Conservation (phyloP, 805 yeast species). For the Suhomyces xylopsoci region DNA sequence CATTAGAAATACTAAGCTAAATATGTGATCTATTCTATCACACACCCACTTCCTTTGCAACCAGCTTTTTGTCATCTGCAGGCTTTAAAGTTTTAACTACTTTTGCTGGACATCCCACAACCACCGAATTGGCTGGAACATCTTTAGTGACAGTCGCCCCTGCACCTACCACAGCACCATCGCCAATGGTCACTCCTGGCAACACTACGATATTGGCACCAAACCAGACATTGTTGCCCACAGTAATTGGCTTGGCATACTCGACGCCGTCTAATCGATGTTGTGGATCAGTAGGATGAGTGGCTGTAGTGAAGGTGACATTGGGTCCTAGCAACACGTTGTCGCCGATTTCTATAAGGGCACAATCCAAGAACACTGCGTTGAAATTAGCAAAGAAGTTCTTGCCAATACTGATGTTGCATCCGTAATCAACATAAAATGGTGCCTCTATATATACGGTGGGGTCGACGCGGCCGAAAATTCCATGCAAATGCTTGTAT, state of each 20-base stretch:
- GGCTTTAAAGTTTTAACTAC: conserved; percentile 34
- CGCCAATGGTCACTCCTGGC: conserved; percentile 68
- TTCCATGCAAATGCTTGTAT: conserved; percentile 26
- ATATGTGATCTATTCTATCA: neutral
- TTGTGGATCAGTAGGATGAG: conserved; percentile 57
- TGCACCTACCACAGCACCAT: conserved; percentile 61
- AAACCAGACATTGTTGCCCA: conserved; percentile 69
- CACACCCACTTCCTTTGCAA: conserved; percentile 1
- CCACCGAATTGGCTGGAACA: conserved; percentile 53
- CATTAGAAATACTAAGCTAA: neutral
- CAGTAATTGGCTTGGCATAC: conserved; percentile 52
- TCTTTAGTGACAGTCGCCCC: conserved; percentile 62
- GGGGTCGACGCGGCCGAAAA: conserved; percentile 50
- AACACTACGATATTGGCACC: conserved; percentile 54
- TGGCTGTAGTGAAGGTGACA: conserved; percentile 56
- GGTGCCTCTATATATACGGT: conserved; percentile 54
- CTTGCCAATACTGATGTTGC: conserved; percentile 56
- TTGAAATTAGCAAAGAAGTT: conserved; percentile 61
- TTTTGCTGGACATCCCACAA: conserved; percentile 63
- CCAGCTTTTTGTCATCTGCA: conserved; percentile 14
- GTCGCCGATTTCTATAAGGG: conserved; percentile 59
- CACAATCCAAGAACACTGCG: conserved; percentile 53
- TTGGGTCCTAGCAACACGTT: conserved; percentile 62
- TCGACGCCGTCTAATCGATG: conserved; percentile 46
- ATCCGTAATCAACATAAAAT: conserved; percentile 63